A percentile compares a stretch with the other conserved stretches of the same genome.
These are phyloP conservation scores for Arthromyces matolae DNA, from an alignment of 768 basidiomycete genomes.

Conservation along the genomic window DNA sequence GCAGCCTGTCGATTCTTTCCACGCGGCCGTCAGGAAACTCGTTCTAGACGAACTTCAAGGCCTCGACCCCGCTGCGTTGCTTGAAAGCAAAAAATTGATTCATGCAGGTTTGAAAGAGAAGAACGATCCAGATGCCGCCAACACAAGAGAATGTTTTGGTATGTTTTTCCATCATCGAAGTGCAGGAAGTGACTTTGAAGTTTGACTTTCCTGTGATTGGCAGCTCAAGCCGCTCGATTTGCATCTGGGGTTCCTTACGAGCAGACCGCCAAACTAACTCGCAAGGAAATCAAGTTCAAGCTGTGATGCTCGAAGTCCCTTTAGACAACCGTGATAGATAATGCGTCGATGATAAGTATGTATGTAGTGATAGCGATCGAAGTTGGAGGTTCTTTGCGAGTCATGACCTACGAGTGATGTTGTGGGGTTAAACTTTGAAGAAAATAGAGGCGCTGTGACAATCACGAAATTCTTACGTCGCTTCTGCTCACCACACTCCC, in stretches of 20 bases:
- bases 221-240: conserved; percentile 65
- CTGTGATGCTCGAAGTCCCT: conserved; percentile 39
- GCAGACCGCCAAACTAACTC: conserved; percentile 54
- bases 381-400: no score
- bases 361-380: no score
- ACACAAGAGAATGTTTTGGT: conserved; percentile 66
- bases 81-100: conserved; percentile 52
- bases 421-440: neutral
- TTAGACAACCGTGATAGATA: no score
- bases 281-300: conserved; percentile 65
- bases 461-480: no score
- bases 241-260: conserved; percentile 52
- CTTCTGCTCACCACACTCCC: conserved; percentile 36
- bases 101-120: conserved; percentile 55
- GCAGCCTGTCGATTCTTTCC: conserved; percentile 50
- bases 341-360: no score
- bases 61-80: conserved; percentile 52
- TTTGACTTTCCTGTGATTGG: no score
- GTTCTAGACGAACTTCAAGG: conserved; percentile 52
- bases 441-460: neutral
- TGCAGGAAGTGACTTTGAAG: no score
- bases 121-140: conserved; percentile 60
- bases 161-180: conserved; percentile 12
- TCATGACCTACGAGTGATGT: no score
- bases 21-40: conserved; percentile 44